Base-by-base conservation (phyloP, 306 rosid genomes). In the Malus sylvestris region DNA sequence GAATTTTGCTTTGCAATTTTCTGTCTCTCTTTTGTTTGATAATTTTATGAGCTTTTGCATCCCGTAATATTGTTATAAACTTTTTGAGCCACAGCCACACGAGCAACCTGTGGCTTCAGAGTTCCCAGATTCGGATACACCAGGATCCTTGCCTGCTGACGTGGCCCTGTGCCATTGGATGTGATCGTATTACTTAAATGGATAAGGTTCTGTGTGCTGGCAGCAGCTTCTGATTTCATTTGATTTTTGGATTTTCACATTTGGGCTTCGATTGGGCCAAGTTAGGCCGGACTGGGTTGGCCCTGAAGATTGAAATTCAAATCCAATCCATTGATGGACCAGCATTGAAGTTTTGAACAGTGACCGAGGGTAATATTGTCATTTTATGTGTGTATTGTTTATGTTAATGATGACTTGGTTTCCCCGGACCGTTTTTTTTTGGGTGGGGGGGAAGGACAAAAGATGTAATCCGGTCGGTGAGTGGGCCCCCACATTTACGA, bases 131-230 rank as follows among this genome's bases (percentile, higher is more conserved):
- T 79, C 55, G 90, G 98, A 94, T 94, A 81, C 81, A 60, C 83
- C 55, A 60, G 58, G 92, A 89, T 92, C 49, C 81, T 83, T 78
- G 0, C 38, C 4, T 27, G 88, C 91, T 70, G 69, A 91, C 72
- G 88, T 92, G 99, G 96, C 97, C 61, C 13, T 65, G 52, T 76
- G 9, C 72, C 35, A 92, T 89, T 95, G 88, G 97, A 55, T 22
- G n/a, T 55, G 33, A 32, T 70, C 42, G 10, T 38, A 38, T 38
- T 38, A 6, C 42, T 38, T 3, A 64, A 73, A 19, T 80, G 90
- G 96, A 91, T 90, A 91, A 93, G 89, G 95, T 88, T 38, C 42
- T 8, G 42, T 81, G 80, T 42, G 23, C 53, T 29, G n/a, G 42
- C 9, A 0, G 42, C 42, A 6, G 67, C 61, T 81, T 57, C 55